Evolutionary conservation across 768 basidiomycete genomes (phyloP), one percentile per base, ranked within the genome.

Genomic region (Calocera cornea): DNA sequence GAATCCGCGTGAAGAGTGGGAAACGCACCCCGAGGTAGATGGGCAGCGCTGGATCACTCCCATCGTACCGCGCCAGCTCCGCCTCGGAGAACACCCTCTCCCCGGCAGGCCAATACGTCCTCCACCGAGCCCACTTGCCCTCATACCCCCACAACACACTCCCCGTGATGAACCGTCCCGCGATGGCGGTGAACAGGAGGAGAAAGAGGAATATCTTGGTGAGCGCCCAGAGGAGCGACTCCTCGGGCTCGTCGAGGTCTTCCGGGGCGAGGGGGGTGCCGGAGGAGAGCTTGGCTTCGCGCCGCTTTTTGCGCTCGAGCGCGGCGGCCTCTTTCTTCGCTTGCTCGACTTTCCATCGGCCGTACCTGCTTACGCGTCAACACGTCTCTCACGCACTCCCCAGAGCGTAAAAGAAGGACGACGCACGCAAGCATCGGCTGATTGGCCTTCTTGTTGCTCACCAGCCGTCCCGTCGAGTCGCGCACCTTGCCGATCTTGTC

Each of bases 81-180:
- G 78, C 72, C 72, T 93, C 92, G 29, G 92, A 92, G 76, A 95
- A 93, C 17, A 67, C 50, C 63, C 50, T 74, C 64, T 38, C 68
- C 50, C 67, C 34, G 19, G 88, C 87, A 65, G 89, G 86, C 79
- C 83, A 84, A 72, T 84, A 85, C 2, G 83, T 83, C 78, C 84
- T 84, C 65, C 85, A 72, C 60, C 81, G 79, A 34, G 78, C 72
- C 83, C 85, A 87, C 74, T 84, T 84, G 69, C 83, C 83, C 69
- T 88, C 81, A 72, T 87, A 84, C 70, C 93, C 91, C 92, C 92
- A 97, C 24, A 85, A 77, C 74, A 85, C 91, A 73, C 87, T 90
- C n/a, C 88, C 90, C 0, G 90, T 90, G 74, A 95, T 79, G 77
- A 95, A 92, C 74, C 88, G 89, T 66, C 92, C 88, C 38, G 86